Conservation (phyloP, 257 asterid genomes). For the Penstemon barbatus region DNA sequence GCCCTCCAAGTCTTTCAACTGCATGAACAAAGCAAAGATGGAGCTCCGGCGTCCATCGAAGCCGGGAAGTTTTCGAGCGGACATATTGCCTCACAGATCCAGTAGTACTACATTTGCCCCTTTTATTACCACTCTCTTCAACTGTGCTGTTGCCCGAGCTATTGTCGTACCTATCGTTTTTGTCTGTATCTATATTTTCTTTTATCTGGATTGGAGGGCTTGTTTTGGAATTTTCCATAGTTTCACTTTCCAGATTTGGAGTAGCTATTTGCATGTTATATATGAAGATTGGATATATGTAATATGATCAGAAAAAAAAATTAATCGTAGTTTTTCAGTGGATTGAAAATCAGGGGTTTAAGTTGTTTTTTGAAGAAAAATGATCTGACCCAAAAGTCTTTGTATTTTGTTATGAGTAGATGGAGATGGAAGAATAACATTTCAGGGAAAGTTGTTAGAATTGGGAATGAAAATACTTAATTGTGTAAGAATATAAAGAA, state of each 20-base stretch:
- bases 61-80: slow-evolving; percentile 83
- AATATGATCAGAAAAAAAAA: not conserved
- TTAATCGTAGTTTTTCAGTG: not conserved
- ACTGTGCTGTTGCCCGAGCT: slow-evolving; percentile 89
- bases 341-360: not conserved
- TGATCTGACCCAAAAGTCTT: slow-evolving; percentile 24
- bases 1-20: slow-evolving; percentile 85
- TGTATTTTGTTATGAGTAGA: slow-evolving; percentile 22
- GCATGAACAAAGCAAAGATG: slow-evolving; percentile 85
- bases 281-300: not conserved
- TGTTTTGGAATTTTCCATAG: slow-evolving; percentile 45
- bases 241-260: slow-evolving; percentile 23
- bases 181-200: slow-evolving; percentile 25
- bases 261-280: slow-evolving; percentile 29
- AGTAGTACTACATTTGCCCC: slow-evolving; percentile 26
- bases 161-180: slow-evolving; percentile 31
- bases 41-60: slow-evolving; percentile 92
- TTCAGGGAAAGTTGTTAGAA: slow-evolving; percentile 65
- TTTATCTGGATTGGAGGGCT: slow-evolving; percentile 34
- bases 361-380: not conserved
- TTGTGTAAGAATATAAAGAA: slow-evolving; percentile 55
- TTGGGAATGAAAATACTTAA: slow-evolving; percentile 69
- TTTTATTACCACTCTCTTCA: slow-evolving; percentile 62
- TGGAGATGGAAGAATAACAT: slow-evolving; percentile 48
- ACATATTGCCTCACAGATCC: slow-evolving; percentile 81